Percentiles rank a stretch among this genome's conserved stretches.
These are phyloP conservation scores for Takakia lepidozioides DNA, from an alignment of 225 moss, liverwort and hornwort genomes.

Conservation along the genomic window DNA sequence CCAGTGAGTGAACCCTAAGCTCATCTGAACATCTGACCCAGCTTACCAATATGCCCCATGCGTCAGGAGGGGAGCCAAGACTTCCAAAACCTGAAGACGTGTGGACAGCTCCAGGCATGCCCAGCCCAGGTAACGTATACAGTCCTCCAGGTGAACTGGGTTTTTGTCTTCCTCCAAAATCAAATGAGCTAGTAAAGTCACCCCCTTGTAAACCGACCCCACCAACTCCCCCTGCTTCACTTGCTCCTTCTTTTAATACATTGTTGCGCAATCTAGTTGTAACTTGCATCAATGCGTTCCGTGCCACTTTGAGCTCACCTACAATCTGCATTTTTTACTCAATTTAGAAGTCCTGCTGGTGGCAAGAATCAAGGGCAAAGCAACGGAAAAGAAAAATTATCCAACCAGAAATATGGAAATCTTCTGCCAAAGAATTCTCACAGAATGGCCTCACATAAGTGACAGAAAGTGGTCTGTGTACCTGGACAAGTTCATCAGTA, in stretches of 20 bases:
- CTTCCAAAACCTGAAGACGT: conserved; percentile 71
- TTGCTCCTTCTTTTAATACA: conserved; percentile 67
- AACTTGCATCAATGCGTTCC: conserved; percentile 94
- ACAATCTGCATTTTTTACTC: conserved; percentile 62
- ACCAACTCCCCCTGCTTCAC: conserved; percentile 52
- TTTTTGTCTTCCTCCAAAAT: conserved; percentile 84
- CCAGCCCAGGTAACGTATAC: conserved; percentile 70
- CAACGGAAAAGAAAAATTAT: background rate
- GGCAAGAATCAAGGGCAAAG: conserved; percentile 2
- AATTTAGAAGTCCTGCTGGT: conserved; percentile 11
- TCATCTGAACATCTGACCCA: no score
- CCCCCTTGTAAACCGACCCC: conserved; percentile 61
- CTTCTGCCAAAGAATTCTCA: background rate
- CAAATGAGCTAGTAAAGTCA: conserved; percentile 59
- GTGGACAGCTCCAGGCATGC: conserved; percentile 40
- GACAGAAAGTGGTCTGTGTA: conserved; percentile 9
- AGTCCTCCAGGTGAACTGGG: conserved; percentile 89
- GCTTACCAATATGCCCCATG: conserved; percentile 92
- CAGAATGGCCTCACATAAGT: background rate
- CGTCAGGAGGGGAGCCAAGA: conserved; percentile 68
- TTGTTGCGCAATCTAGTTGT: conserved; percentile 85
- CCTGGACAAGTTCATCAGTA: conserved; percentile 96
- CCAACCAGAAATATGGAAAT: background rate
- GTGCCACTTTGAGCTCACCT: conserved; percentile 87
- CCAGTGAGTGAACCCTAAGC: no score